Base-by-base conservation (phyloP, 108 stramenopile species). In the Cyclotella kingstonii region DNA sequence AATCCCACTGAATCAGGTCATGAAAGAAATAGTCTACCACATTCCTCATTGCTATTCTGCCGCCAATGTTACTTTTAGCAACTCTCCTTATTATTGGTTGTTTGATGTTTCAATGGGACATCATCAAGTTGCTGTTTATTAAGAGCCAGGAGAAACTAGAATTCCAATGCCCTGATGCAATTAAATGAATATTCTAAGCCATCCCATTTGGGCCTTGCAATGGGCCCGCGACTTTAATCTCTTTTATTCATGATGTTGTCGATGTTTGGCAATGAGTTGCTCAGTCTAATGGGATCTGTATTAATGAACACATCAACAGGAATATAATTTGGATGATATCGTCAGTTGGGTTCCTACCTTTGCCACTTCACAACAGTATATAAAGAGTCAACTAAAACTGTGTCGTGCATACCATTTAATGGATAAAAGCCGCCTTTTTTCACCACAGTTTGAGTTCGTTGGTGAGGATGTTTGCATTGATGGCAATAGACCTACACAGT, bases 151-250 rank as follows among this genome's bases (percentile, higher is more conserved):
- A 58, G 10, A 58, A 42, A 22, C 26, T 58, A 30, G 57, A 41
- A 3, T 58, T 58, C 18, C 15, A 8, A 10, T 41, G 42, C 2
- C 57, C 57, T 3, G 27, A 44, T 44, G 57, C 57, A n/a, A 44
- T 41, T 2, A 58, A 58, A 44, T 58, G 22, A 17, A 28, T 14
- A 1, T 58, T 3, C 4, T 28, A 44, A 17, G 57, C 44, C 5
- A 58, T 58, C 42, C 57, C 57, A 6, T 58, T 58, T 44, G 57
- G 57, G 3, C 57, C 57, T 5, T 41, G 29, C n/a, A 58, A 58
- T 36, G 57, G 57, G 28, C 57, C 57, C 2, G 1, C 27, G 5
- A 58, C 44, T 3, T 58, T 58, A n/a, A 58, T 58, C 22, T n/a
- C 6, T 7, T 58, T 58, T 18, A 58, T 42, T 25, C 57, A 58